A percentile compares a stretch with the other conserved stretches of the same genome.
Conservation (phyloP, 2,329 filamentous ascomycete genomes). For the Microdochium bolleyi region DNA sequence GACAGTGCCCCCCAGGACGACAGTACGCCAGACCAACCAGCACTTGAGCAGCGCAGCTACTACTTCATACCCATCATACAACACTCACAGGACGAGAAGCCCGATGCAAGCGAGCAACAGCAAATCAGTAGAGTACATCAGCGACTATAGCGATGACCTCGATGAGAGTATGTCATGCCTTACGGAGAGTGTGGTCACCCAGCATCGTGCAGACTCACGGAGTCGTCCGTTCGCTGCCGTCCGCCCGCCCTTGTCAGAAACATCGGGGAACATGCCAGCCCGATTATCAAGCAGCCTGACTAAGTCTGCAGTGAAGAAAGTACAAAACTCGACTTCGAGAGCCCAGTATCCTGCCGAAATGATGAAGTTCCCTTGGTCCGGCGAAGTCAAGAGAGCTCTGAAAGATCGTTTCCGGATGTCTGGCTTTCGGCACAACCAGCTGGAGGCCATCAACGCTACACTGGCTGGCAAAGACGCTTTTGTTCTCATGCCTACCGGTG, state of each 20-base stretch:
- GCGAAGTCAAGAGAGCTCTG: conserved; percentile 72
- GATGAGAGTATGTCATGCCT: conserved; percentile 32
- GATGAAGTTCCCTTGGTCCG: conserved; percentile 73
- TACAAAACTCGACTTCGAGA: conserved; percentile 18
- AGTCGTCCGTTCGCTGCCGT: not conserved
- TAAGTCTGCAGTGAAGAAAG: conserved; percentile 22
- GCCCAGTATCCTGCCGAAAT: conserved; percentile 36
- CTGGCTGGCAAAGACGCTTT: conserved; percentile 83
- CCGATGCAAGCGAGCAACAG: conserved; percentile 3
- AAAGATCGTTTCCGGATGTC: conserved; percentile 77
- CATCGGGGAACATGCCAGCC: conserved; percentile 35
- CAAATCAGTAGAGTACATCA: conserved; percentile 23
- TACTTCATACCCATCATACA: not conserved
- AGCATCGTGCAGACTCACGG: not conserved
- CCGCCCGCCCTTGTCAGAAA: conserved; percentile 35
- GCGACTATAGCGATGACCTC: conserved; percentile 41
- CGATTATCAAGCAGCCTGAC: conserved; percentile 16
- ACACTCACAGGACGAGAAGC: conserved; percentile 7
- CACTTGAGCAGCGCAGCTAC: not conserved
- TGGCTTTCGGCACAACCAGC: conserved; percentile 83
- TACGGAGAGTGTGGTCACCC: conserved; percentile 26
- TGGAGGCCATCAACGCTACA: conserved; percentile 94
- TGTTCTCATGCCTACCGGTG: conserved; percentile 95
- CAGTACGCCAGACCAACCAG: not conserved
- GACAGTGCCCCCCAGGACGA: not conserved